Conservation (phyloP, 176 grass and related monocot species). For the Oryza officinalis region DNA sequence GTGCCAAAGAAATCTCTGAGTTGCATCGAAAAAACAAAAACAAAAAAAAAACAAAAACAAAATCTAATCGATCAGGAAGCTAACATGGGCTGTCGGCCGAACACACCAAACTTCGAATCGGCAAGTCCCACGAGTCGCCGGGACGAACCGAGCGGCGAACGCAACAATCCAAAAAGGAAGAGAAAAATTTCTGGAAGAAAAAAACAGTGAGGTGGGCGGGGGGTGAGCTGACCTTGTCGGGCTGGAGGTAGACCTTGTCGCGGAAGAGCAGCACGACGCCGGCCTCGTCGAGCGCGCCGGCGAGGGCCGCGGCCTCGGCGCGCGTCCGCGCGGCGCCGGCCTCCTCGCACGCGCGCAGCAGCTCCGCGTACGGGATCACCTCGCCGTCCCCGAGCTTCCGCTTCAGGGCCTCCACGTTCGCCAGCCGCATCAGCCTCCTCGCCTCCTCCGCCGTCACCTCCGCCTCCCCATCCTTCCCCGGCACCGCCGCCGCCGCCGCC, state of each 20-base stretch:
- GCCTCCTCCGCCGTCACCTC: conserved; percentile 72
- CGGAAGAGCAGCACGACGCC: conserved; percentile 88
- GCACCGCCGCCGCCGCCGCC: neutral
- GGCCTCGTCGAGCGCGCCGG: conserved; percentile 82
- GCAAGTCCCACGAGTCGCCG: neutral
- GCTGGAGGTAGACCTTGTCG: conserved; percentile 93
- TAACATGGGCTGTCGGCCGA: neutral
- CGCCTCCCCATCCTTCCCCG: conserved; percentile 26
- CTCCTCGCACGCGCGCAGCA: conserved; percentile 75
- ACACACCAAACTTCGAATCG: neutral
- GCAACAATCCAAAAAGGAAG: neutral
- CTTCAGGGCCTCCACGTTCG: conserved; percentile 86
- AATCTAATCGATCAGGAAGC: neutral
- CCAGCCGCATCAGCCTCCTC: conserved; percentile 74
- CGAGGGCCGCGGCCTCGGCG: conserved; percentile 72
- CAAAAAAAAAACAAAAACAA: too few species aligned
- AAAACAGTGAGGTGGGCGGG: neutral
- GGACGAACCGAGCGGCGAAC: neutral
- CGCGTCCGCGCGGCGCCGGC: conserved; percentile 67
- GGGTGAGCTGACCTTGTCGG: conserved; percentile 66
- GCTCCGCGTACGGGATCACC: conserved; percentile 71
- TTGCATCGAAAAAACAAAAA: conserved; percentile 12
- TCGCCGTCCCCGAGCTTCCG: conserved; percentile 65
- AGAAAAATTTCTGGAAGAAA: neutral
- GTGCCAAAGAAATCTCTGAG: neutral